Percentiles rank a stretch among this genome's conserved stretches.
phyloP scores from a whole-genome alignment of 106 monocot species.

The Amphibolis antarctica region DNA sequence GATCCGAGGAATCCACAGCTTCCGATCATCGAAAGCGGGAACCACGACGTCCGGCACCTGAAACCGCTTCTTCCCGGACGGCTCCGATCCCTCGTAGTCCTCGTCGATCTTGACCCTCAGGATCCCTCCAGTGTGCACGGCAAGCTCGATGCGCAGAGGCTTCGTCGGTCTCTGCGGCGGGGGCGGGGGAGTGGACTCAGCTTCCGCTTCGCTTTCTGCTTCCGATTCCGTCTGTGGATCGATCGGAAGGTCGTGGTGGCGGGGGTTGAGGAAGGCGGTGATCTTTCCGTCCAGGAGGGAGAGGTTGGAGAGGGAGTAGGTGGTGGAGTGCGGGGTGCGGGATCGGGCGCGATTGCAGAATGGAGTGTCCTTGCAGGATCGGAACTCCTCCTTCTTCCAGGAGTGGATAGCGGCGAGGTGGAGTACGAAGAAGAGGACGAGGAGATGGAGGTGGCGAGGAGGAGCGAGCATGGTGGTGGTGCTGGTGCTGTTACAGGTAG shows the following conservation, averaged over 20 bases:
- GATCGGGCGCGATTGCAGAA: slow-evolving; percentile 87
- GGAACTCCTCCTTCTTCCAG: slow-evolving; percentile 99
- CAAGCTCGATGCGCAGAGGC: slow-evolving; percentile 55
- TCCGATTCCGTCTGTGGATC: not conserved
- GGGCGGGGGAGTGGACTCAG: no score
- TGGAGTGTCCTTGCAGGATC: slow-evolving; percentile 82
- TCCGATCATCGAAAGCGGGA: slow-evolving; percentile 55
- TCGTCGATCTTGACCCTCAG: slow-evolving; percentile 88
- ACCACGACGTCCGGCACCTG: slow-evolving; percentile 81
- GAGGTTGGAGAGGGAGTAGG: slow-evolving; percentile 35
- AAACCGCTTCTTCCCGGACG: slow-evolving; percentile 42
- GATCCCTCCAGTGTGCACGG: slow-evolving; percentile 55
- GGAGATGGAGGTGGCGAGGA: slow-evolving; percentile 4
- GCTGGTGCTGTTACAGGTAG: no score
- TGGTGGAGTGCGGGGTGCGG: slow-evolving; percentile 58
- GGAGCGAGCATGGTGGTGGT: no score
- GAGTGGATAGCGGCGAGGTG: slow-evolving; percentile 16
- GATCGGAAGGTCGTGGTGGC: not conserved
- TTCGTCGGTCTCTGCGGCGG: slow-evolving; percentile 3
- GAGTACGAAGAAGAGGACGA: slow-evolving; percentile 22
- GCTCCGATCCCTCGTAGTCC: slow-evolving; percentile 18
- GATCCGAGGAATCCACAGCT: slow-evolving; percentile 48
- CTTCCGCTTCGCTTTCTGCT: not conserved
- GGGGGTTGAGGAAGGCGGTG: slow-evolving; percentile 34
- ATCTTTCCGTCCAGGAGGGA: slow-evolving; percentile 51